Base-by-base conservation (phyloP, 179 eudicot genomes). In the Kewa caespitosa region DNA sequence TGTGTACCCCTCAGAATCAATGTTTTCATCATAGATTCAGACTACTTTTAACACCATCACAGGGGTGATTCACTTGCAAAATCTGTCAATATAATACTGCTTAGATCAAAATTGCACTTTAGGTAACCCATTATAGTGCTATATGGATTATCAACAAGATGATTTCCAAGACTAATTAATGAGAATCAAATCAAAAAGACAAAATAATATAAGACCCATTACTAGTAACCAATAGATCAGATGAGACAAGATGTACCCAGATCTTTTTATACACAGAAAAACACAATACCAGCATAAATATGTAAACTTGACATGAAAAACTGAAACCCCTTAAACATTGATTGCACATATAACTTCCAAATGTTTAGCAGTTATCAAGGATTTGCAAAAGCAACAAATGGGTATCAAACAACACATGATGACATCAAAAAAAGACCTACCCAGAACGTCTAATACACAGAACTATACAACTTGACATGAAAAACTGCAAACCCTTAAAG, bases 31-130 rank as follows among this genome's bases (percentile, higher is more conserved):
- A 68, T 55, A 67, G 57, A 74, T 25, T 80, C 73, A 31, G 73
- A 52, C 63, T 75, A 76, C 76, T 75, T 72, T 70, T 75, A 70
- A 71, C 74, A 79, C 78, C 78, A 79, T 74, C 82, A 74, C 23
- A 18, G 78, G 70, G 74, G 62, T 25, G 0, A 25, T 25, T 8
- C 32, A 59, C 48, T 48, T 33, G 31, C 36, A 37, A 50, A 48
- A 59, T 11, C 64, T 11, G 31, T 25, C 34, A 59, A 6, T n/a
- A n/a, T n/a, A 59, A 1, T 12, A 59, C 3, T 4, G 3, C 54
- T 23, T 17, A 46, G 20, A 46, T 46, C 54, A 46, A 46, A 39
- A 13, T 13, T 39, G 13, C 13, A 39, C 13, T 39, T n/a, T n/a
- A n/a, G n/a, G n/a, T n/a, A n/a, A n/a, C n/a, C n/a, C n/a, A n/a